These are phyloP conservation scores for Pythium volutum DNA, from an alignment of 352 stramenopile genomes.

Conservation along the genomic window DNA sequence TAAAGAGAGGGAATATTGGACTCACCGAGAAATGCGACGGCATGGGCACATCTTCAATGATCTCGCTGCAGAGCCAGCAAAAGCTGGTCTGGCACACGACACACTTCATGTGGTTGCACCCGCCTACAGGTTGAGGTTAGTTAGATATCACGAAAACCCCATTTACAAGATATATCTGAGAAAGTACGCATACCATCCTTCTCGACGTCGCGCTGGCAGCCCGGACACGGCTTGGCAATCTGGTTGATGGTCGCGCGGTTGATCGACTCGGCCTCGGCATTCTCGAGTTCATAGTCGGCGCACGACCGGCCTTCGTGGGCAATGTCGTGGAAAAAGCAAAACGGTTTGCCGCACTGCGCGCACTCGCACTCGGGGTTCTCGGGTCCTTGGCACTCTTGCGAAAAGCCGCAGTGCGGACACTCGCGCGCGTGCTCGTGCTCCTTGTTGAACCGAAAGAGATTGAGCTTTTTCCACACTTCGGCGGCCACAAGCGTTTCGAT, in stretches of 20 bases:
- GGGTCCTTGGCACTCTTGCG: not conserved
- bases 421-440: slow-evolving; percentile 9
- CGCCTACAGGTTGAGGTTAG: not conserved
- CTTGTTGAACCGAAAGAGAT: slow-evolving; percentile 15
- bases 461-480: slow-evolving; percentile 3
- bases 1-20: not conserved
- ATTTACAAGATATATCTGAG: too few species aligned
- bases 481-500: not conserved
- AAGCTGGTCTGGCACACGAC: slow-evolving; percentile 16
- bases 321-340: slow-evolving; percentile 1
- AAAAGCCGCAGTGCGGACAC: slow-evolving; percentile 8
- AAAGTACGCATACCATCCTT: slow-evolving; percentile 16
- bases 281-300: slow-evolving; percentile 10
- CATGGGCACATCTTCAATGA: slow-evolving; percentile 8
- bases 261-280: slow-evolving; percentile 1
- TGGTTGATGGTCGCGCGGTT: slow-evolving; percentile 16
- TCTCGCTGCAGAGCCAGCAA: slow-evolving; percentile 19
- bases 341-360: not conserved
- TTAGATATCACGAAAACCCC: too few species aligned
- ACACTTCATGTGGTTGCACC: slow-evolving; percentile 27
- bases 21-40: slow-evolving; percentile 10
- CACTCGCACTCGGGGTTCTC: not conserved
- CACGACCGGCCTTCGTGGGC: not conserved
- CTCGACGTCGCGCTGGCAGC: slow-evolving; percentile 18
- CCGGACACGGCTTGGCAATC: slow-evolving; percentile 18